A percentile compares a stretch with the other conserved stretches of the same genome.
Conservation (phyloP, 345 rosid genomes). For the Salix caprea region DNA sequence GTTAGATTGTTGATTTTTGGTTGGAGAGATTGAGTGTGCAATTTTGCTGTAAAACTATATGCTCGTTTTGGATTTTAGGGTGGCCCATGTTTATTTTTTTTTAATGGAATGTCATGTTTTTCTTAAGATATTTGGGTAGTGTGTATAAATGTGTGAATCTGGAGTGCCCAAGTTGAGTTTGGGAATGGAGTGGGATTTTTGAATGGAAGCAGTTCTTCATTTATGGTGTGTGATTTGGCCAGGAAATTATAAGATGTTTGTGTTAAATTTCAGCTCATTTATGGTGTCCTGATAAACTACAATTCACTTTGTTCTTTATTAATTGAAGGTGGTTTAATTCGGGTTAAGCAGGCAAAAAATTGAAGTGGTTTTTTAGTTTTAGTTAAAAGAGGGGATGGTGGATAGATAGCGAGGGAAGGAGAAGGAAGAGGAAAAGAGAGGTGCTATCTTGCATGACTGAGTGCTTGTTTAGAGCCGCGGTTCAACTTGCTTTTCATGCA, state of each 20-base stretch:
- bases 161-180: neutral
- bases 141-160: neutral
- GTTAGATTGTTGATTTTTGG: neutral
- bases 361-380: neutral
- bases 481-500: too few relatives aligned
- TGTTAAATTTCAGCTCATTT: neutral
- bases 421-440: neutral
- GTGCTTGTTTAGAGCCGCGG: neutral
- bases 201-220: neutral
- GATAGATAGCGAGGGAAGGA: neutral
- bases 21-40: neutral
- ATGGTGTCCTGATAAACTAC: neutral
- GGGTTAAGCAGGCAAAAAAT: neutral
- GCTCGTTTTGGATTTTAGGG: neutral
- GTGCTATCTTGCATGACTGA: neutral
- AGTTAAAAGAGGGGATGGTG: neutral
- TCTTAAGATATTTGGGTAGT: neutral
- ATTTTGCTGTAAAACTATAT: neutral
- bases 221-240: neutral
- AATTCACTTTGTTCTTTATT: neutral
- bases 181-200: neutral
- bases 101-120: neutral
- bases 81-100: neutral
- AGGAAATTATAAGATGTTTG: neutral
- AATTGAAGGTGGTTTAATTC: neutral